These are phyloP conservation scores for Aristolochia contorta DNA, from an alignment of 164 flowering plant genomes.

Conservation along the genomic window DNA sequence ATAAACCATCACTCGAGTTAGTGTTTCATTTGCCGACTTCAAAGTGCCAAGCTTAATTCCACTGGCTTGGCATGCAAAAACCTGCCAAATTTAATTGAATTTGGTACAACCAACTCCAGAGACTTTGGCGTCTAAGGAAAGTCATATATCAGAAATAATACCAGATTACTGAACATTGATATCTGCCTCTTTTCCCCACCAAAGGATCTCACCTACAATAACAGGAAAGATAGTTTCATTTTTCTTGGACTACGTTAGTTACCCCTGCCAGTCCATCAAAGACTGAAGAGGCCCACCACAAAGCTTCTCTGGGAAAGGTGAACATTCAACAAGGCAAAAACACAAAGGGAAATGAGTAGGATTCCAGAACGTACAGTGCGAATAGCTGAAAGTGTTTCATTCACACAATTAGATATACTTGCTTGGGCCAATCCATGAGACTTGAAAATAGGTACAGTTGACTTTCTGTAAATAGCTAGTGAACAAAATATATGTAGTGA, in stretches of 20 bases:
- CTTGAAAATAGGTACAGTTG: conserved; percentile 84
- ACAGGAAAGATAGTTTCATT: conserved; percentile 1
- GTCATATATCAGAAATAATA: conserved; percentile 14
- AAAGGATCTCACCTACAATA: conserved; percentile 78
- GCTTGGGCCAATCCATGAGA: conserved; percentile 90
- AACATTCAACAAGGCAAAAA: neutral
- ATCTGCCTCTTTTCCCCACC: conserved; percentile 93
- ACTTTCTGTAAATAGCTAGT: conserved; percentile 81
- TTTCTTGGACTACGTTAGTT: neutral
- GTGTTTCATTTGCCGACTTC: conserved; percentile 76
- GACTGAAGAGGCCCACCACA: neutral
- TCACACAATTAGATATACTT: conserved; percentile 74
- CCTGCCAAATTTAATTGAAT: conserved; percentile 37
- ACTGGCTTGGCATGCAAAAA: conserved; percentile 65
- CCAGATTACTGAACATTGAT: conserved; percentile 76
- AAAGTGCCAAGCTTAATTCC: conserved; percentile 82
- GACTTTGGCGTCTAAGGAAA: neutral
- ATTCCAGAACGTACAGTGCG: conserved; percentile 65
- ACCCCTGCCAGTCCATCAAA: neutral
- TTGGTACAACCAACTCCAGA: neutral
- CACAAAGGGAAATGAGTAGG: neutral
- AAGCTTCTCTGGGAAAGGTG: neutral
- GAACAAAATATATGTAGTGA: conserved; percentile 4
- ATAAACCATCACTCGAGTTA: conserved; percentile 86
- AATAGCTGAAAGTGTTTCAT: conserved; percentile 91